These are phyloP conservation scores for Geotrichum cucujoidarum DNA, from an alignment of 1,139 yeast genomes.

Conservation along the genomic window DNA sequence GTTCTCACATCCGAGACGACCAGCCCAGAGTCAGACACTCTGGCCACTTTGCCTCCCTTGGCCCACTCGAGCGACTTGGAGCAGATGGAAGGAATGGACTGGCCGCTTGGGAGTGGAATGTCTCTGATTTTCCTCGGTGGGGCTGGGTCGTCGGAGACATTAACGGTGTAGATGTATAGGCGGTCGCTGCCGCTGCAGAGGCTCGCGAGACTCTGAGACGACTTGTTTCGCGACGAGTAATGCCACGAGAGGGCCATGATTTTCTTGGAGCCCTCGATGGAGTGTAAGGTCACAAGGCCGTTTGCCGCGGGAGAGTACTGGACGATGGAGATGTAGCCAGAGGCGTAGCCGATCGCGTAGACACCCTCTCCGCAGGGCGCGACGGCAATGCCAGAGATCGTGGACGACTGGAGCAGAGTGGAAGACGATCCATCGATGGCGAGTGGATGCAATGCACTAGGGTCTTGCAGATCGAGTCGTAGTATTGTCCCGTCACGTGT, in stretches of 20 bases:
- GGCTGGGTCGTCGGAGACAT: background rate
- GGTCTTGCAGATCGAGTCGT: conserved; percentile 12
- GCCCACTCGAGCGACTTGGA: conserved; percentile 17
- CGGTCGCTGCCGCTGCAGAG: conserved; percentile 14
- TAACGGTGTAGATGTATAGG: conserved; percentile 14
- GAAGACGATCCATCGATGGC: background rate
- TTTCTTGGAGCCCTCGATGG: conserved; percentile 12
- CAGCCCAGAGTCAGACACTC: conserved; percentile 11
- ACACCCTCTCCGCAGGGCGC: conserved; percentile 19
- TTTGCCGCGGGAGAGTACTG: background rate
- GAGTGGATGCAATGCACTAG: conserved; percentile 2
- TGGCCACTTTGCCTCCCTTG: conserved; percentile 17
- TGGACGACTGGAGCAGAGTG: conserved; percentile 1
- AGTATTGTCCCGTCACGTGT: conserved; percentile 19
- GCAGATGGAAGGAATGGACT: conserved; percentile 6
- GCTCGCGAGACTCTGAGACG: conserved; percentile 18
- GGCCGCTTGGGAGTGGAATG: conserved; percentile 12
- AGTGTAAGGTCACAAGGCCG: background rate
- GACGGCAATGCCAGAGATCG: conserved; percentile 16
- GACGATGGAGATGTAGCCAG: conserved; percentile 16
- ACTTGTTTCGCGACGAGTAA: conserved; percentile 15
- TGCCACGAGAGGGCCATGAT: conserved; percentile 17
- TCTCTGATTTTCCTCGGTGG: conserved; percentile 16
- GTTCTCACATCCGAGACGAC: conserved; percentile 19
- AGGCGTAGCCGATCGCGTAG: conserved; percentile 18